These are phyloP conservation scores for Cladosporium sp. DNA, from an alignment of 2,329 filamentous ascomycete species.

Conservation along the genomic window DNA sequence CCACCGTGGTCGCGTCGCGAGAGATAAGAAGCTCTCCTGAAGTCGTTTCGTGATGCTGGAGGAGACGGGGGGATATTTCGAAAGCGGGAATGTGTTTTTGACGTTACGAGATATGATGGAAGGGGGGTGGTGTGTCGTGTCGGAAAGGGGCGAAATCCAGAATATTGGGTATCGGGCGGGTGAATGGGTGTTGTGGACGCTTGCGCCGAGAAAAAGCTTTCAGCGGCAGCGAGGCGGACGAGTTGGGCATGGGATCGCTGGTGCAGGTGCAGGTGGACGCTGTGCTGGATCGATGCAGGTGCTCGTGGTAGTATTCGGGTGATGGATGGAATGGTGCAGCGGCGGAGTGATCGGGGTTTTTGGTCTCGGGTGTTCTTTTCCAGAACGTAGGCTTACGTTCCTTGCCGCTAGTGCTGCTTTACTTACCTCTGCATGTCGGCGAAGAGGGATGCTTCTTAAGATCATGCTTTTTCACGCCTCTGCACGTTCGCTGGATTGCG, in stretches of 20 bases:
- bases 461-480: slow-evolving; percentile 3
- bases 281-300: slow-evolving; percentile 13
- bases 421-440: slow-evolving; percentile 8
- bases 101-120: slow-evolving; percentile 12
- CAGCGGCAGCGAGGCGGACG: slow-evolving; percentile 15
- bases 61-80: slow-evolving; percentile 2
- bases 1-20: not conserved
- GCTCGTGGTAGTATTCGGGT: slow-evolving; percentile 10
- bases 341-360: not conserved
- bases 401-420: slow-evolving; percentile 3
- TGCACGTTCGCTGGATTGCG: not conserved
- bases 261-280: slow-evolving; percentile 11
- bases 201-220: slow-evolving; percentile 2
- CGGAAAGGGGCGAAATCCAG: not conserved
- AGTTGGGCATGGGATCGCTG: slow-evolving; percentile 13
- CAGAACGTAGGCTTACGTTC: not conserved
- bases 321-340: slow-evolving; percentile 1
- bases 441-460: slow-evolving; percentile 1
- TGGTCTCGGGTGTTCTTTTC: not conserved
- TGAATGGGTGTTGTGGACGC: slow-evolving; percentile 1
- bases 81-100: not conserved
- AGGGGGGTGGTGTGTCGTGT: slow-evolving; percentile 5
- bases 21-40: not conserved
- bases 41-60: slow-evolving; percentile 2
- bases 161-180: slow-evolving; percentile 8